Evolutionary conservation across 2,329 filamentous ascomycete genomes (phyloP).

Genomic region (Hypoxylon rubiginosum): DNA sequence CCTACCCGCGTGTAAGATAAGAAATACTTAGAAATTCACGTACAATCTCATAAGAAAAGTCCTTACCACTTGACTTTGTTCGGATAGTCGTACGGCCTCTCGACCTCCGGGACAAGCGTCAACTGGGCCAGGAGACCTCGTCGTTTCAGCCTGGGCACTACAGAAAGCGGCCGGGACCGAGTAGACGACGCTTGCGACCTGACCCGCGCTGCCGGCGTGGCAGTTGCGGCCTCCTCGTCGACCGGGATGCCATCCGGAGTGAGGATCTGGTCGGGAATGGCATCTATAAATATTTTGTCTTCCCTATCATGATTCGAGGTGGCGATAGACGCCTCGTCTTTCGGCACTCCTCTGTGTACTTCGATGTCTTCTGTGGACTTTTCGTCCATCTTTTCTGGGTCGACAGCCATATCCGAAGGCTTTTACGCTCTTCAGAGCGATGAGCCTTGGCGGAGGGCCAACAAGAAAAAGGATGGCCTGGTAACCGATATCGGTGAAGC

Average conservation of each 20-base stretch:
- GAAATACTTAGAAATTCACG: no score
- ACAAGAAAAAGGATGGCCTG: not conserved
- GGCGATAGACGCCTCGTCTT: conserved; percentile 32
- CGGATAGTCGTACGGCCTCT: conserved; percentile 79
- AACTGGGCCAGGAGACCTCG: conserved; percentile 81
- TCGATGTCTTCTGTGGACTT: conserved; percentile 22
- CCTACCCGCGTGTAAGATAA: no score
- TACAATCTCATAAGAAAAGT: no score
- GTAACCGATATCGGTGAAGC: conserved; percentile 34
- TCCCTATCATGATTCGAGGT: conserved; percentile 25
- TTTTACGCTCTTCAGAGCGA: conserved; percentile 5
- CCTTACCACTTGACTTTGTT: conserved; percentile 86
- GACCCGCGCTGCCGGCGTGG: conserved; percentile 19
- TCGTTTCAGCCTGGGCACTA: conserved; percentile 56
- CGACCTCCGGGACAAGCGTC: conserved; percentile 82
- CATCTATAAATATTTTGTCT: conserved; percentile 26
- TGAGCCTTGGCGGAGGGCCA: not conserved
- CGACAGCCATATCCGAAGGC: conserved; percentile 20
- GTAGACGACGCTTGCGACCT: conserved; percentile 38
- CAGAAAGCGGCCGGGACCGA: conserved; percentile 31
- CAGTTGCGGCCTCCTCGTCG: conserved; percentile 41
- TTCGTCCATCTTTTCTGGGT: conserved; percentile 34
- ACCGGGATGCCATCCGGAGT: conserved; percentile 30
- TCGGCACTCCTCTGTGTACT: conserved; percentile 1
- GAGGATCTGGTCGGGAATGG: conserved; percentile 29